A percentile compares a stretch with the other conserved stretches of the same genome.
These are phyloP conservation scores for Arachnomyces sp. DNA, from an alignment of 2,329 filamentous ascomycete species.

Conservation along the genomic window DNA sequence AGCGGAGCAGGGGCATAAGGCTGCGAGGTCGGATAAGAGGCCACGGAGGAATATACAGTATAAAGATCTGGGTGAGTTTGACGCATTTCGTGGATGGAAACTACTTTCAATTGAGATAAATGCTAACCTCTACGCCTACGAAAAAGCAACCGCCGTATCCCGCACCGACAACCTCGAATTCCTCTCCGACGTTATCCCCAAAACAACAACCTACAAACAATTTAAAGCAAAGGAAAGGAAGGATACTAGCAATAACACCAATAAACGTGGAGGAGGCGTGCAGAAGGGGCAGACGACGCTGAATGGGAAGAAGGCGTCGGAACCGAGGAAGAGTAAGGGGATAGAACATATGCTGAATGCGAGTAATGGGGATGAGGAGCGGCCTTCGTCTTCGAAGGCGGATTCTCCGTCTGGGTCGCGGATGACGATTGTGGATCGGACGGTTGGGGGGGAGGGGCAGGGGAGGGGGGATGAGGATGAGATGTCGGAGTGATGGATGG, in stretches of 20 bases:
- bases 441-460: slow-evolving; percentile 14
- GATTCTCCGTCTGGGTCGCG: no score
- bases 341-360: no score
- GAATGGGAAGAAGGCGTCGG: slow-evolving; percentile 19
- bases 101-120: neutral
- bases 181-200: slow-evolving; percentile 80
- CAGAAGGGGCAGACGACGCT: slow-evolving; percentile 33
- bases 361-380: no score
- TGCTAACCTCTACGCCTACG: slow-evolving; percentile 2
- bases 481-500: slow-evolving; percentile 53
- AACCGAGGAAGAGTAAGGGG: neutral
- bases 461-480: slow-evolving; percentile 29
- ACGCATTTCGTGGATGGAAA: neutral
- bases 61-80: slow-evolving; percentile 67
- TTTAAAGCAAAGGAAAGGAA: slow-evolving; percentile 54
- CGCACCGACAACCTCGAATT: slow-evolving; percentile 94
- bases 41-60: slow-evolving; percentile 92
- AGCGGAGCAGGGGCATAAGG: slow-evolving; percentile 72
- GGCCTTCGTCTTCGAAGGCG: no score
- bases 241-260: slow-evolving; percentile 21
- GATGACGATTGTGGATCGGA: slow-evolving; percentile 9
- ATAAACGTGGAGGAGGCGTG: slow-evolving; percentile 20
- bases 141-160: slow-evolving; percentile 68
- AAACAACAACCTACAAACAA: slow-evolving; percentile 71
- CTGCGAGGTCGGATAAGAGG: slow-evolving; percentile 84